Evolutionary conservation across 148 eudicot genomes (phyloP), one percentile per base, ranked within the genome.

Genomic region (Chenopodium suecicum): DNA sequence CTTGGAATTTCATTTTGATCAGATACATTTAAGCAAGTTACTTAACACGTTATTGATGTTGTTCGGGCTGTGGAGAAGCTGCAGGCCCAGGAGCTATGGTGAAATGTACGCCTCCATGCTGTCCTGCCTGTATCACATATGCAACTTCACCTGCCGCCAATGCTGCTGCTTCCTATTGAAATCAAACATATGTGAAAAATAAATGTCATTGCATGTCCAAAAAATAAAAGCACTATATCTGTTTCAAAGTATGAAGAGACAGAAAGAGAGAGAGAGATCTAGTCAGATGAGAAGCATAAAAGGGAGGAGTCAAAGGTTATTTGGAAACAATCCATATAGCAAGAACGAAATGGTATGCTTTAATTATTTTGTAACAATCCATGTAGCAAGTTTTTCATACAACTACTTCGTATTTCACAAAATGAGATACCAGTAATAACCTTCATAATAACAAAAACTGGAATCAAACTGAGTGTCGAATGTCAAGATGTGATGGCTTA

Each of bases 101-200:
- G 79, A 94, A 84, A 70, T 90, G 93, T 86, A 94, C 77, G 22
- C 91, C 94, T 79, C 91, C 70, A 27, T 84, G 90, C 58, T 88
- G 93, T 80, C 91, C 92, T 63, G 93, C 88, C 76, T 92, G 97
- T 76, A 91, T 81, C 90, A 91, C 83, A 76, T 89, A 91, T 7
- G 94, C 94, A 63, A 94, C 93, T 83, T 94, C 91, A 3, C 90
- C 67, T 75, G 93, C 92, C 60, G 93, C 91, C 60, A 90, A 66
- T 46, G 94, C 90, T 74, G 90, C 94, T 46, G 90, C 98, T 82
- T 94, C 97, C 97, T 94, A 83, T 46, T 48, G 13, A 56, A 7
- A 66, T 12, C 1, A 73, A 27, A 70, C 52, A 52, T 9, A 63
- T 9, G 14, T 7, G 72, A 50, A 17, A 50, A 27, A 60, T 66